Conservation (phyloP, 2,329 filamentous ascomycete genomes). For the Lachnellula occidentalis region DNA sequence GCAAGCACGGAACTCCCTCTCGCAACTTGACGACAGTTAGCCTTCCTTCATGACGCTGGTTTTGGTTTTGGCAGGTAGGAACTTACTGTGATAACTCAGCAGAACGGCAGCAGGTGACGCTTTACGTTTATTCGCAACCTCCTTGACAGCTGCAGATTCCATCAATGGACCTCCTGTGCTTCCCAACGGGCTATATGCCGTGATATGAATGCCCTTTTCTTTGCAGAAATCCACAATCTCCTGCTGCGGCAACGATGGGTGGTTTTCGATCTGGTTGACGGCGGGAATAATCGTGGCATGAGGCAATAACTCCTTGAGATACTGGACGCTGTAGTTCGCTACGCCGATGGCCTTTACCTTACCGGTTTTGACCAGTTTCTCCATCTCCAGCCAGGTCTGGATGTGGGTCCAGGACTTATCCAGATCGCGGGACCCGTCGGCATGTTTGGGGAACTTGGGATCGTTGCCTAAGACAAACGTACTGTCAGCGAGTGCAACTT, state of each 20-base stretch:
- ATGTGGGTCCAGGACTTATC: conserved; percentile 59
- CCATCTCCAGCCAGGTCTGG: conserved; percentile 71
- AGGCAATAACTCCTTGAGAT: conserved; percentile 31
- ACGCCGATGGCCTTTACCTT: conserved; percentile 46
- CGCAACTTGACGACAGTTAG: too few relatives aligned
- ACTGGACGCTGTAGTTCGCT: conserved; percentile 29
- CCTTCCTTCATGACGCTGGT: too few relatives aligned
- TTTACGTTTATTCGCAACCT: conserved; percentile 57
- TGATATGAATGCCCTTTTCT: conserved; percentile 42
- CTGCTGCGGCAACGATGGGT: conserved; percentile 49
- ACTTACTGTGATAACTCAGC: background rate
- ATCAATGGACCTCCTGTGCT: conserved; percentile 28
- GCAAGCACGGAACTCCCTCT: too few relatives aligned
- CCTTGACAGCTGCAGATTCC: conserved; percentile 51
- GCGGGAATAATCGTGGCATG: conserved; percentile 42
- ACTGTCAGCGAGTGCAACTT: conserved; percentile 36
- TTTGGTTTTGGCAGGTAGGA: too few relatives aligned
- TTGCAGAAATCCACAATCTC: conserved; percentile 44
- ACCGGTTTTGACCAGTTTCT: conserved; percentile 54
- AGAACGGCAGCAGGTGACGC: conserved; percentile 55
- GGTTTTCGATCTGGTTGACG: conserved; percentile 54
- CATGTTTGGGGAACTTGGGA: conserved; percentile 61
- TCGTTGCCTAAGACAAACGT: conserved; percentile 43
- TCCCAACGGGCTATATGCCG: conserved; percentile 41
- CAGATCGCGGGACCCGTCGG: too few relatives aligned